These are phyloP conservation scores for Spirogloea muscicola DNA, from an alignment of 139 green algal genomes.

Conservation along the genomic window DNA sequence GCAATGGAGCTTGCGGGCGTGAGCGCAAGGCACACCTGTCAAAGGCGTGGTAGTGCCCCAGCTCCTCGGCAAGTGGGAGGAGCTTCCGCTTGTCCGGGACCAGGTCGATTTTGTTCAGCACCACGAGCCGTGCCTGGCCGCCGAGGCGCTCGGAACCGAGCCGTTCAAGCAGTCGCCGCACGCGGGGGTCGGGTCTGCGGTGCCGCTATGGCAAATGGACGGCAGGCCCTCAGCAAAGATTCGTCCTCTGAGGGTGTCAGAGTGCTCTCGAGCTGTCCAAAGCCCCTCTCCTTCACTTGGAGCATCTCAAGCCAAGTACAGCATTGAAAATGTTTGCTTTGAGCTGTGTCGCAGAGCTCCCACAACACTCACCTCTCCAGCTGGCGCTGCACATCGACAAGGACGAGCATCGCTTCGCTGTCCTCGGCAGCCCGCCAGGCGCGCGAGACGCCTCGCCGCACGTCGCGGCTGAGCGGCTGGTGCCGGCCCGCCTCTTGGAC, in stretches of 20 bases:
- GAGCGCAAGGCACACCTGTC: no score
- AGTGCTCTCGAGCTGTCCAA: no score
- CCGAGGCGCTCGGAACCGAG: constrained; percentile 8
- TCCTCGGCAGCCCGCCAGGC: constrained; percentile 2
- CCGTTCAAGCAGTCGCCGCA: constrained; percentile 7
- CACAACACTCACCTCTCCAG: constrained; percentile 18
- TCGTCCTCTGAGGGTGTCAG: no score
- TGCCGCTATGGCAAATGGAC: not conserved
- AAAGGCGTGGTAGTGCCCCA: constrained; percentile 18
- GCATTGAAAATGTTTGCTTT: no score
- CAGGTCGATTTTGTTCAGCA: constrained; percentile 44
- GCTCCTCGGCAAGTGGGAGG: constrained; percentile 5
- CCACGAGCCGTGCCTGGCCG: constrained; percentile 11
- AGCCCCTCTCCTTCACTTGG: no score
- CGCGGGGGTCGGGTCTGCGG: constrained; percentile 26
- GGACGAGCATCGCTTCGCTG: constrained; percentile 16
- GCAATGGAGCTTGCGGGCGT: no score
- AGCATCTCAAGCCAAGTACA: no score
- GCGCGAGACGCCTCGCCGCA: not conserved
- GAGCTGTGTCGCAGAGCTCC: no score
- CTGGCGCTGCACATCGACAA: constrained; percentile 31
- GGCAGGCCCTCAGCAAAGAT: no score
- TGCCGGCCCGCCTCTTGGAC: not conserved
- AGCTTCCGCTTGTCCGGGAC: constrained; percentile 27
- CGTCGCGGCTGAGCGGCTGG: constrained; percentile 1